Base-by-base conservation (phyloP, 192 early-diverging fungal species). In the Backusella morwellensis region DNA sequence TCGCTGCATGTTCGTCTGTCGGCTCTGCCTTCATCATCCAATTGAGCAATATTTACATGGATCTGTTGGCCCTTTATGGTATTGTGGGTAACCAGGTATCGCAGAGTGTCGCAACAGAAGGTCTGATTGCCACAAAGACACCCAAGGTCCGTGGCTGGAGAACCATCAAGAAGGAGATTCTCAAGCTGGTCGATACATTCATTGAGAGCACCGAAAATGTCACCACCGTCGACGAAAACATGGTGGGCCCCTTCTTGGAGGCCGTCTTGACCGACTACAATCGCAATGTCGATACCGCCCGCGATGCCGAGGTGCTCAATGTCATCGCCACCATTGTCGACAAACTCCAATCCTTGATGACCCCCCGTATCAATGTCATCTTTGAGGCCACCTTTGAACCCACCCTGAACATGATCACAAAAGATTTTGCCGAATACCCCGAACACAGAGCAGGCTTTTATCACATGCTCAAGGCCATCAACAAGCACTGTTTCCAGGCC, bases 341-440 rank as follows among this genome's bases (percentile, higher is more conserved):
- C 12, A 87, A 88, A 74, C 85, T 99, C 35, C 93, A 93, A 90
- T 83, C 84, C 29, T 80, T 93, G 76, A 90, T 99, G 82, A 91
- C 92, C 3, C 93, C 95, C 75, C 91, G 93, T 80, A 90, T 99
- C 67, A 91, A 92, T 15, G 79, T 87, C 40, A 95, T 99, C 78
- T 87, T 99, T 63, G 95, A 97, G 73, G 93, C 93, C 1, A 94
- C 98, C 66, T 99, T 99, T 78, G 97, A 97, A 82, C 93, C 93
- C 79, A 99, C 98, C 0, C 84, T 99, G 81, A 93, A 94, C 86
- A 99, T 99, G 98, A 99, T 99, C 84, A 99, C 95, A 89, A 97
- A 98, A 84, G 95, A 99, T 86, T 97, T 98, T 88, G 89, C 95
- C 29, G 97, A 97, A 79, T 97, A 92, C 84, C 98, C 98, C 19